Evolutionary conservation across 2,329 filamentous ascomycete genomes (phyloP), one percentile per base, ranked within the genome.

Genomic region (Cladosporium cucumerinum): DNA sequence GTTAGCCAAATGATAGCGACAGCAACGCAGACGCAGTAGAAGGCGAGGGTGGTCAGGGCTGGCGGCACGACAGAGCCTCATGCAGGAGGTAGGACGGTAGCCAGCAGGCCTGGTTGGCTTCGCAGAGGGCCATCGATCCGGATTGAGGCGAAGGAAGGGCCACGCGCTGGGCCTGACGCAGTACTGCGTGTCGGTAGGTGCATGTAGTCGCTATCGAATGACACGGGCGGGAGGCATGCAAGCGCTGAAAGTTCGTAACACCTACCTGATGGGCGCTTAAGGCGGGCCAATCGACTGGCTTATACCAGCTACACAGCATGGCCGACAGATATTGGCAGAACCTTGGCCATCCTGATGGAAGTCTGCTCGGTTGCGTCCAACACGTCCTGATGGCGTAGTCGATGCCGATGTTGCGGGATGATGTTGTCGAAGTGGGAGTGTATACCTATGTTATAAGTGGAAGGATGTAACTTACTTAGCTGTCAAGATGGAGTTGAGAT

Each of bases 231-330:
- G 30, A 52, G 10, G 54, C 54, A 52, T 32, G 61, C 54, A 57
- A 64, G 61, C 61, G 61, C 61, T 64, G 43, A 8, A 30, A 36
- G 46, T 43, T 58, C 54, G 60, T 34, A 62, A 62, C 60, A 46
- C 26, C 25, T 80, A 71, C 78, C 79, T 67, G 79, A 76, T 68
- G 81, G 81, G 72, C 83, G 80, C 72, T 78, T 75, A 76, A 78
- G 77, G 71, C 77, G 77, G 70, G 79, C 75, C 82, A 84, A 84
- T 68, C 23, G 49, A 62, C 18, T 26, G 23, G 16, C 49, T 25
- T 32, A 46, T 11, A n/a, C 21, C 30, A 32, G 60, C 30, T 55
- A 30, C 49, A 55, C 60, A 23, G 60, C 49, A 55, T 46, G 49
- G 7, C 23, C 10, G 30, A 23, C 48, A 55, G 28, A 23, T 30